Evolutionary conservation across 2,329 filamentous ascomycete species (phyloP).

Genomic region (Epichloe amarillans): DNA sequence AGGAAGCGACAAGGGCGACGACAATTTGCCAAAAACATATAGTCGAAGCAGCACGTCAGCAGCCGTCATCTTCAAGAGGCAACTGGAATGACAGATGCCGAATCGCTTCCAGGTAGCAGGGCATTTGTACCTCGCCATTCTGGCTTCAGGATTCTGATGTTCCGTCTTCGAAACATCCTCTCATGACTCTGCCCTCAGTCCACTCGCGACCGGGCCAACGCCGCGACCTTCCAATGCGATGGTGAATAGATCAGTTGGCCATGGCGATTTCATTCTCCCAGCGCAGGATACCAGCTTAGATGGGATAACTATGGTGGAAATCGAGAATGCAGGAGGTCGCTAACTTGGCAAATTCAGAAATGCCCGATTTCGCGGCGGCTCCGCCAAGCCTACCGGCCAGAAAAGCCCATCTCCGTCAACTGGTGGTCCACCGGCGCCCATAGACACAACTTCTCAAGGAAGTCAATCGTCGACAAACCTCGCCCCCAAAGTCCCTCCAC

Average conservation of each 20-base stretch:
- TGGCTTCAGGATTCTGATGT: not conserved
- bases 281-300: not conserved
- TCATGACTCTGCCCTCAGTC: not conserved
- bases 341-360: slow-evolving; percentile 29
- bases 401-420: slow-evolving; percentile 39
- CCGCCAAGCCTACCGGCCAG: slow-evolving; percentile 35
- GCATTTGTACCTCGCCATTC: not conserved
- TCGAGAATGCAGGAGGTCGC: not conserved
- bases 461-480: slow-evolving; percentile 38
- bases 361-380: slow-evolving; percentile 44
- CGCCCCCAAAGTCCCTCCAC: slow-evolving; percentile 45
- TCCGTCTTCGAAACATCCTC: not conserved
- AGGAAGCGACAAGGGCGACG: not conserved
- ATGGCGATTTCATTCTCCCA: not conserved
- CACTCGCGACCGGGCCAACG: not conserved
- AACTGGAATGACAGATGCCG: not conserved
- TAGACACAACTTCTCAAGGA: slow-evolving; percentile 31
- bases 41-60: not conserved
- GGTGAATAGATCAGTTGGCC: not conserved
- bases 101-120: not conserved
- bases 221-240: not conserved
- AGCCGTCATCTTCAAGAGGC: not conserved
- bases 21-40: not conserved
- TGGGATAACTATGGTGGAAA: not conserved
- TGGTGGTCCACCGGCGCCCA: slow-evolving; percentile 29